Evolutionary conservation across 106 monocot genomes (phyloP).

Genomic region (Posidonia australis): DNA sequence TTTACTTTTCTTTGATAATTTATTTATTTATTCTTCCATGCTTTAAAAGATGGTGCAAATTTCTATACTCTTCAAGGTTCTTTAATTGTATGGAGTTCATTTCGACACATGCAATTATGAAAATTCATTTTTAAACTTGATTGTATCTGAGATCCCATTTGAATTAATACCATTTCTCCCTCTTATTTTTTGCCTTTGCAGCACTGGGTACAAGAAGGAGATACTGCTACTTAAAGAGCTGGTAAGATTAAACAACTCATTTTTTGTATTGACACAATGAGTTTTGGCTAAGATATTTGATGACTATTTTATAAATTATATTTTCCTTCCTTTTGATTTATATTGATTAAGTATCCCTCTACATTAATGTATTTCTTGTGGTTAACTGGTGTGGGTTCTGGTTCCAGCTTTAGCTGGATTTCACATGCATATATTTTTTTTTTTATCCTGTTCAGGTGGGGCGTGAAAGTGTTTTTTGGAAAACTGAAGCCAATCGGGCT

Average conservation of each 20-base stretch:
- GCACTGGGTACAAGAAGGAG: slow-evolving; percentile 76
- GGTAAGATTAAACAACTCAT: slow-evolving; percentile 30
- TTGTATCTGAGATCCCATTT: too few relatives aligned
- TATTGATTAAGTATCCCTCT: neutral
- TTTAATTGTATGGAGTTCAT: too few relatives aligned
- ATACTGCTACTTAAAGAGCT: slow-evolving; percentile 66
- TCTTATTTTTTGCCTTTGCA: slow-evolving; percentile 21
- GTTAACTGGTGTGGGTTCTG: neutral
- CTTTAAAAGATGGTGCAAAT: too few relatives aligned
- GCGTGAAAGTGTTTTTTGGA: slow-evolving; percentile 60
- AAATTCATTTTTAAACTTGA: too few relatives aligned
- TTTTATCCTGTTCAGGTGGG: slow-evolving; percentile 37
- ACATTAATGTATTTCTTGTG: neutral
- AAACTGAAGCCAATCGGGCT: slow-evolving; percentile 17
- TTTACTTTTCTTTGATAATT: neutral
- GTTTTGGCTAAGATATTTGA: neutral
- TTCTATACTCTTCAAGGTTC: neutral
- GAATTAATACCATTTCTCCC: too few relatives aligned
- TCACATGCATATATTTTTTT: neutral
- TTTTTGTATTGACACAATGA: neutral
- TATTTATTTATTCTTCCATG: too few relatives aligned
- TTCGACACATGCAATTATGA: too few relatives aligned
- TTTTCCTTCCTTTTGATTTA: too few relatives aligned
- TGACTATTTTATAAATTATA: neutral
- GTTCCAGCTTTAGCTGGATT: neutral